These are phyloP conservation scores for Claviceps spartinae DNA, from an alignment of 2,329 filamentous ascomycete genomes.

Conservation along the genomic window DNA sequence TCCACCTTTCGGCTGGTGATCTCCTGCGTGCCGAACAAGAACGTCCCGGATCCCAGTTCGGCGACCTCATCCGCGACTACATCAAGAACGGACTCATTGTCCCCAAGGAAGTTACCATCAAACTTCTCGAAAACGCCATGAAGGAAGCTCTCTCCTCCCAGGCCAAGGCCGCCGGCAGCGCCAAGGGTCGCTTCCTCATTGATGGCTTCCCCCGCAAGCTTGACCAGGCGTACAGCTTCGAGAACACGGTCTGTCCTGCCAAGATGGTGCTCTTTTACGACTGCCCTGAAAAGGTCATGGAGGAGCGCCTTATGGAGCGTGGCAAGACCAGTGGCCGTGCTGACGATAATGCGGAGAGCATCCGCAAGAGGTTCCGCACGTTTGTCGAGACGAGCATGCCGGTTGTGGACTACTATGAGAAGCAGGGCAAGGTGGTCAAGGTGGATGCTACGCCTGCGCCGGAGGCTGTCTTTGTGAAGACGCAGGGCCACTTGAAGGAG, in stretches of 20 bases:
- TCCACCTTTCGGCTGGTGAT: slow-evolving; percentile 85
- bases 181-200: slow-evolving; percentile 60
- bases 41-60: slow-evolving; percentile 74
- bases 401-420: slow-evolving; percentile 74
- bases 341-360: slow-evolving; percentile 91
- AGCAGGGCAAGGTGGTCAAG: slow-evolving; percentile 65
- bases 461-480: slow-evolving; percentile 45
- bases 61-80: slow-evolving; percentile 80
- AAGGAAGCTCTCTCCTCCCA: slow-evolving; percentile 39
- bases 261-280: slow-evolving; percentile 88
- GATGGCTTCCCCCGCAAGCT: slow-evolving; percentile 90
- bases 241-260: slow-evolving; percentile 72
- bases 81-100: slow-evolving; percentile 94
- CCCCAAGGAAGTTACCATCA: slow-evolving; percentile 96
- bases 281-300: slow-evolving; percentile 82
- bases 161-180: slow-evolving; percentile 15
- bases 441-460: slow-evolving; percentile 58
- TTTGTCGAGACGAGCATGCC: slow-evolving; percentile 97
- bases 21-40: slow-evolving; percentile 88
- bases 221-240: slow-evolving; percentile 91
- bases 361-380: slow-evolving; percentile 88
- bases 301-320: slow-evolving; percentile 67
- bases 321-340: slow-evolving; percentile 84
- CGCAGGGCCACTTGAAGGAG: slow-evolving; percentile 34
- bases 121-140: slow-evolving; percentile 91